phyloP scores from a whole-genome alignment of 805 yeast genomes.

The Sporopachydermia quercuum region DNA sequence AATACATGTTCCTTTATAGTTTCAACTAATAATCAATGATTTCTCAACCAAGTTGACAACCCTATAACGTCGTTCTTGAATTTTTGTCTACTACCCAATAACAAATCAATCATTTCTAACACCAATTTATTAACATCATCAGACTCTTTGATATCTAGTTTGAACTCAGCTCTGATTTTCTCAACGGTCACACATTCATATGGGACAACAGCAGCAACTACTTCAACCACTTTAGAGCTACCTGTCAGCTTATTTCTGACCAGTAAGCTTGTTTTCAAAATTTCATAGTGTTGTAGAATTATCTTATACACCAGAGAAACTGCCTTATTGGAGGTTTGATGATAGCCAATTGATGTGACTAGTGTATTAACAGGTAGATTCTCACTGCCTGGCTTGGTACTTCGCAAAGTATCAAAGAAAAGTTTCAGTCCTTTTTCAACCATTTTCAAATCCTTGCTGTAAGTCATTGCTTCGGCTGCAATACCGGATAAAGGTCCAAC shows the following conservation, averaged over 20 bases:
- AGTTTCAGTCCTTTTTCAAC: neutral
- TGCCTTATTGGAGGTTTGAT: neutral
- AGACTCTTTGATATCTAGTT: too few relatives aligned
- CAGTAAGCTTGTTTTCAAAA: neutral
- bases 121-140: too few relatives aligned
- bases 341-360: neutral
- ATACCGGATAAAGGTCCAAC: neutral
- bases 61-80: too few relatives aligned
- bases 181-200: neutral
- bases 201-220: slow-evolving; percentile 15
- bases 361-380: neutral
- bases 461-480: neutral
- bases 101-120: too few relatives aligned
- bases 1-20: too few relatives aligned
- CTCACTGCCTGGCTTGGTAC: too few relatives aligned
- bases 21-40: too few relatives aligned
- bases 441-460: neutral
- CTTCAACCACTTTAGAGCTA: neutral
- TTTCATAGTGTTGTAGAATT: neutral
- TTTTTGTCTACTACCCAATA: too few relatives aligned
- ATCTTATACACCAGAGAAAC: neutral
- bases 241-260: too few relatives aligned
- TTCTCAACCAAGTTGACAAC: too few relatives aligned
- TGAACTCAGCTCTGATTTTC: neutral
- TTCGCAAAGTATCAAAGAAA: neutral